A percentile compares a stretch with the other conserved stretches of the same genome.
phyloP scores from a whole-genome alignment of 2,329 filamentous ascomycete genomes.

The Trichophyton benhamiae region DNA sequence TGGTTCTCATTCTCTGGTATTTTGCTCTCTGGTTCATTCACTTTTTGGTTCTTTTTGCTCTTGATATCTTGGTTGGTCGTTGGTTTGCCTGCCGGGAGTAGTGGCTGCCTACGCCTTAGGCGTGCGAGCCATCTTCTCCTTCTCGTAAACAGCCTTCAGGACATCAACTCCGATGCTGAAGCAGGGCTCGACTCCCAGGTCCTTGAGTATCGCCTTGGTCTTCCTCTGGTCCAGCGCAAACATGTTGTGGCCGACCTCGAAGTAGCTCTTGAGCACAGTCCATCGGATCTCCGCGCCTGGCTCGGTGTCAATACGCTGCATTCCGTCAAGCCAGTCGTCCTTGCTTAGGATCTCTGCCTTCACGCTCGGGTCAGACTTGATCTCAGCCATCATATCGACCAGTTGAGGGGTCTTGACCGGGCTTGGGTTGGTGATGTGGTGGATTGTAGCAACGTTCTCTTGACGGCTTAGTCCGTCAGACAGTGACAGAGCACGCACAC shows the following conservation, averaged over 20 bases:
- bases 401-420: conserved; percentile 3
- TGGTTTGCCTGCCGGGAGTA: too few species aligned
- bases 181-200: conserved; percentile 9
- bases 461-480: neutral
- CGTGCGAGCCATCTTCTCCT: neutral
- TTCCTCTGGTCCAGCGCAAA: conserved; percentile 9
- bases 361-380: conserved; percentile 1
- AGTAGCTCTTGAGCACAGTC: conserved; percentile 8
- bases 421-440: conserved; percentile 9
- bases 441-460: conserved; percentile 1
- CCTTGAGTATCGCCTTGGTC: conserved; percentile 6
- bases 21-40: too few species aligned
- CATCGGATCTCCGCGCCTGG: conserved; percentile 6
- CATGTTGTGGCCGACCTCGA: conserved; percentile 9
- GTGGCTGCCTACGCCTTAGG: neutral
- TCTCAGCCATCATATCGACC: conserved; percentile 5
- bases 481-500: neutral
- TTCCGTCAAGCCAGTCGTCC: conserved; percentile 1
- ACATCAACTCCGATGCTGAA: conserved; percentile 5
- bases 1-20: neutral
- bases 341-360: neutral
- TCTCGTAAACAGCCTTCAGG: conserved; percentile 7
- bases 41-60: too few species aligned
- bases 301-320: conserved; percentile 2
- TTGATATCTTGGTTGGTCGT: too few species aligned